A percentile compares a stretch with the other conserved stretches of the same genome.
phyloP scores from a whole-genome alignment of 148 eudicot genomes.

The Pharnaceum exiguum region DNA sequence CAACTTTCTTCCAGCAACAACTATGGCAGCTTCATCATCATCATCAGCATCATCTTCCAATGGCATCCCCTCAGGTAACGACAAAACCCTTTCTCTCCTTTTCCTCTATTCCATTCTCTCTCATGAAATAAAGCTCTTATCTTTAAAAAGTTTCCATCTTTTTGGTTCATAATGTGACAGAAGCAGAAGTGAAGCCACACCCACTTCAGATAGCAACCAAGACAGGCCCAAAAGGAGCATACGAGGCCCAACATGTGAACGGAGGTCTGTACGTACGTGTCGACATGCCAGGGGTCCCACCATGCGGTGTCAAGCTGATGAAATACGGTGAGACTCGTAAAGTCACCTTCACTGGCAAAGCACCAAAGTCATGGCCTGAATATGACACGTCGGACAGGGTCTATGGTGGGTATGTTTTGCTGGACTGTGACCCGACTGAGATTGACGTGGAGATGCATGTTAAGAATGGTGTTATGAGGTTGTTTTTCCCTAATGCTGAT shows the following conservation, averaged over 20 bases:
- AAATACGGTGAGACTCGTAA: not conserved
- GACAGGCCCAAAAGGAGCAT: not conserved
- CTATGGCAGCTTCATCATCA: too few relatives aligned
- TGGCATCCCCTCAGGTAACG: too few relatives aligned
- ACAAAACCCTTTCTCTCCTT: too few relatives aligned
- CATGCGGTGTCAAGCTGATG: not conserved
- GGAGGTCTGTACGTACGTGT: not conserved
- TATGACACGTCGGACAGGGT: not conserved
- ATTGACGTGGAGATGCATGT: not conserved
- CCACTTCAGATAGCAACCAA: too few relatives aligned
- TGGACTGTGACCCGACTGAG: not conserved
- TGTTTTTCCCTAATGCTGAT: not conserved
- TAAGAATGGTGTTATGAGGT: not conserved
- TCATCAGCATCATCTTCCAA: too few relatives aligned
- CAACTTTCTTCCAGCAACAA: too few relatives aligned
- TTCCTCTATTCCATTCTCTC: too few relatives aligned
- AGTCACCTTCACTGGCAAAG: not conserved
- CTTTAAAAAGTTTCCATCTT: too few relatives aligned
- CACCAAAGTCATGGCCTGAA: not conserved
- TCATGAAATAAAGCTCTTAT: too few relatives aligned
- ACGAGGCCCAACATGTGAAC: not conserved
- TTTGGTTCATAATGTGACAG: too few relatives aligned
- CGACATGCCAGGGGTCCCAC: not conserved
- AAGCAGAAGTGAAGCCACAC: too few relatives aligned
- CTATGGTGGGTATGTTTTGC: not conserved